A percentile compares a stretch with the other conserved stretches of the same genome.
phyloP scores from a whole-genome alignment of 805 yeast genomes.

The Wickerhamiella sergipiensis region DNA sequence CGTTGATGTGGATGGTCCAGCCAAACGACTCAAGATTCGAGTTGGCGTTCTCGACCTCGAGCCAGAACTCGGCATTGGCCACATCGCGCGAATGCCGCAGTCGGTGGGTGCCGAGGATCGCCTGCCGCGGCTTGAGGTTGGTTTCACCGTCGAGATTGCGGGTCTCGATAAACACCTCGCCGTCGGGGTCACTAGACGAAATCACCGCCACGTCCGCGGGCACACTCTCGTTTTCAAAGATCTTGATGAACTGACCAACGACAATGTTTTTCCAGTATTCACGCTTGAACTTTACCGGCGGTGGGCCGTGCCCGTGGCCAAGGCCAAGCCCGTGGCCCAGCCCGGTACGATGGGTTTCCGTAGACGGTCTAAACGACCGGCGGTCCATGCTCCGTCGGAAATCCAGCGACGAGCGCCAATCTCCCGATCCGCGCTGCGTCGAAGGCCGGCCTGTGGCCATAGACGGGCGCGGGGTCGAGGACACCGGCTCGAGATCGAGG shows the following conservation, averaged over 20 bases:
- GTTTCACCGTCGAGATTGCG: conserved; percentile 68
- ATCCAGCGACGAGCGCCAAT: not conserved
- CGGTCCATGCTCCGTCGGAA: not conserved
- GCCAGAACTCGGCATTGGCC: conserved; percentile 40
- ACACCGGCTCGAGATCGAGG: not conserved
- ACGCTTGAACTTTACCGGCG: conserved; percentile 28
- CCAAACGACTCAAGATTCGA: conserved; percentile 48
- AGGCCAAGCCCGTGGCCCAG: too few relatives aligned
- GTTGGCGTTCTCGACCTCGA: conserved; percentile 66
- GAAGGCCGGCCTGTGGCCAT: not conserved
- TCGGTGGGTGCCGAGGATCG: conserved; percentile 40
- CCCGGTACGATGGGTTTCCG: not conserved
- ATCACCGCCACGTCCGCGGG: conserved; percentile 65
- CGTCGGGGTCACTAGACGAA: conserved; percentile 57
- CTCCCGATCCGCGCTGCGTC: not conserved
- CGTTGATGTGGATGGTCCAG: conserved; percentile 47
- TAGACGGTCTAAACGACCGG: not conserved
- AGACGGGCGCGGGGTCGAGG: not conserved
- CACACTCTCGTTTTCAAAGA: conserved; percentile 56
- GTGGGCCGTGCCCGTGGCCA: too few relatives aligned
- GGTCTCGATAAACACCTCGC: conserved; percentile 56
- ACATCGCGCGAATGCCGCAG: conserved; percentile 46
- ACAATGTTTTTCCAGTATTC: conserved; percentile 58
- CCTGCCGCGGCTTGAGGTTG: conserved; percentile 45
- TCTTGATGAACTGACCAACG: conserved; percentile 61